phyloP scores from a whole-genome alignment of 2,329 filamentous ascomycete genomes.

The Lojkania enalia region DNA sequence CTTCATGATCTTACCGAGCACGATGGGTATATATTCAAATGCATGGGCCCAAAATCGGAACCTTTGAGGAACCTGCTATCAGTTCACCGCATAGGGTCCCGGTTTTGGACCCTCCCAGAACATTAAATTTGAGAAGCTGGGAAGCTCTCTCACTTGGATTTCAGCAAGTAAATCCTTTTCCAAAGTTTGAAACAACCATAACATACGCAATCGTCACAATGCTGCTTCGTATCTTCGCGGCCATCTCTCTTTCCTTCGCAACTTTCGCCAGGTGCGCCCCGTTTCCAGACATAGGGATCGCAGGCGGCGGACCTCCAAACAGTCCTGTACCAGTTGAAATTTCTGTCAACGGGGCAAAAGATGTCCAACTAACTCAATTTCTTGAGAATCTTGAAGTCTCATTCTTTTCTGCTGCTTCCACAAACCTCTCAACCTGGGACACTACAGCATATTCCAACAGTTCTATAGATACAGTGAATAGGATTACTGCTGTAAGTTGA shows the following conservation, averaged over 20 bases:
- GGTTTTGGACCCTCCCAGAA: not conserved
- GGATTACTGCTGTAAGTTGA: slow-evolving; percentile 4
- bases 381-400: slow-evolving; percentile 11
- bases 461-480: slow-evolving; percentile 4
- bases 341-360: slow-evolving; percentile 8
- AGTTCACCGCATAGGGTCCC: not conserved
- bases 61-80: not conserved
- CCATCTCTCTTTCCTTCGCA: not conserved
- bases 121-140: not conserved
- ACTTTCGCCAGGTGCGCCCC: not conserved
- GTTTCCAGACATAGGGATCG: slow-evolving; percentile 5
- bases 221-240: not conserved
- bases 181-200: not conserved
- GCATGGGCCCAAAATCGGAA: not conserved
- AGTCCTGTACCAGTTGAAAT: slow-evolving; percentile 8
- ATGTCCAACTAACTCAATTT: slow-evolving; percentile 11
- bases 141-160: not conserved
- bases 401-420: slow-evolving; percentile 9
- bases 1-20: not conserved
- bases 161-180: not conserved
- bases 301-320: slow-evolving; percentile 9
- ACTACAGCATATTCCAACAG: slow-evolving; percentile 2
- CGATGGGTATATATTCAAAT: not conserved
- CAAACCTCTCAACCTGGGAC: slow-evolving; percentile 8
- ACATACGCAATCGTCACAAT: not conserved